A percentile compares a stretch with the other conserved stretches of the same genome.
Evolutionary conservation across 2,329 filamentous ascomycete genomes (phyloP).

Genomic region (Colletotrichum tropicicola): DNA sequence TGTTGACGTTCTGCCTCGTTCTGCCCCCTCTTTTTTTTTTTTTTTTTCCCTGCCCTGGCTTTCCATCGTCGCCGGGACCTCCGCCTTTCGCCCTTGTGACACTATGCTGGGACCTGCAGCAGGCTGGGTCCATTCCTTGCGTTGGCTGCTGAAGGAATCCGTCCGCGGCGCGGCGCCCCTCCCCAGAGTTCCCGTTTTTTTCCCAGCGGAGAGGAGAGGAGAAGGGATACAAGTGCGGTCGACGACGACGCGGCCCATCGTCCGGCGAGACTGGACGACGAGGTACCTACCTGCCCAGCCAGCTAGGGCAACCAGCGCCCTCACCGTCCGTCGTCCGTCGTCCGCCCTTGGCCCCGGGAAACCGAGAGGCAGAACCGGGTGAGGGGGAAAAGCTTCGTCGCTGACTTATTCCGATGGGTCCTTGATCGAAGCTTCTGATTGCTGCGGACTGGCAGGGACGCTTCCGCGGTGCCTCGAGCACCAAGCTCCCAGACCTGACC

Average conservation of each 20-base stretch:
- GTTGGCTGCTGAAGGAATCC: conserved; percentile 27
- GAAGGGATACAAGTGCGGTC: neutral
- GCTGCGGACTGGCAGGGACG: conserved; percentile 23
- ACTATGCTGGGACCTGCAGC: conserved; percentile 29
- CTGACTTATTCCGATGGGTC: conserved; percentile 28
- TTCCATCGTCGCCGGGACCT: conserved; percentile 12
- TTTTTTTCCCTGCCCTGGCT: neutral
- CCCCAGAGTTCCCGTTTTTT: conserved; percentile 17
- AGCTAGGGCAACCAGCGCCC: neutral
- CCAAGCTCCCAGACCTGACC: conserved; percentile 26
- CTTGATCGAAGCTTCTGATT: conserved; percentile 21
- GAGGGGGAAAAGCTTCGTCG: conserved; percentile 21
- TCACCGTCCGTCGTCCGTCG: neutral
- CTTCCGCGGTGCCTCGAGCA: conserved; percentile 28
- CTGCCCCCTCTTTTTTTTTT: neutral
- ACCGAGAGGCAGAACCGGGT: neutral
- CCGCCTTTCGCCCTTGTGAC: conserved; percentile 21
- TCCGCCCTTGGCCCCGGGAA: neutral
- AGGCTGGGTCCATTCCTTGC: conserved; percentile 20
- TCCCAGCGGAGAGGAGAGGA: conserved; percentile 10
- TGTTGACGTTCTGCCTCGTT: conserved; percentile 9
- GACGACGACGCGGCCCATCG: neutral
- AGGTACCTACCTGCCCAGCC: neutral
- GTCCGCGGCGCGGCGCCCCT: conserved; percentile 14
- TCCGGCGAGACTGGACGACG: neutral